These are phyloP conservation scores for Pythium aristosporum DNA, from an alignment of 352 stramenopile species.

Conservation along the genomic window DNA sequence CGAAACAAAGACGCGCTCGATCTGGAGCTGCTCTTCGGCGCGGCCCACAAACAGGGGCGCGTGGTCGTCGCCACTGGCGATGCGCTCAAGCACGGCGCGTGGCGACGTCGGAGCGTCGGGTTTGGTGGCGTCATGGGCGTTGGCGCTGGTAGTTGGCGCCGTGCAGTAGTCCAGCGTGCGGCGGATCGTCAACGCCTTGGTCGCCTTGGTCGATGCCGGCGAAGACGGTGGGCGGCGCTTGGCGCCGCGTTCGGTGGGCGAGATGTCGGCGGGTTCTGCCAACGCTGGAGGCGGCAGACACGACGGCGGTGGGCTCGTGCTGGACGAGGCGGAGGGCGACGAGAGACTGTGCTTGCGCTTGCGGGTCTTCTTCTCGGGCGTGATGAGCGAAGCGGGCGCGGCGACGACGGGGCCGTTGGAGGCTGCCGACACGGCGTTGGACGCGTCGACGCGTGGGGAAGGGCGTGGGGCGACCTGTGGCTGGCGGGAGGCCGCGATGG, in stretches of 20 bases:
- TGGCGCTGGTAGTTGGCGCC: background rate
- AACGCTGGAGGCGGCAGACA: background rate
- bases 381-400: background rate
- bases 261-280: slow-evolving; percentile 10
- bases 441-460: background rate
- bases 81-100: slow-evolving; percentile 9
- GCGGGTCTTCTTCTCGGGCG: slow-evolving; percentile 15
- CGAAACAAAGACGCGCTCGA: slow-evolving; percentile 29
- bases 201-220: background rate
- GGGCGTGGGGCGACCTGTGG: background rate
- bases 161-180: slow-evolving; percentile 27
- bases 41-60: slow-evolving; percentile 36
- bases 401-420: background rate
- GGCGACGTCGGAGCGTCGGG: slow-evolving; percentile 17
- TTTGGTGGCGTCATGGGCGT: background rate
- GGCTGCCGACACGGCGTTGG: slow-evolving; percentile 3
- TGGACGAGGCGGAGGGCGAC: background rate
- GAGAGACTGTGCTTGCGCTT: slow-evolving; percentile 15
- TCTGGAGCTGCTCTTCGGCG: slow-evolving; percentile 34
- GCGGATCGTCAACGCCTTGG: slow-evolving; percentile 15
- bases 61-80: background rate
- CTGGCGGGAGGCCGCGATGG: slow-evolving; percentile 17
- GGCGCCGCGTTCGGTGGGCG: slow-evolving; percentile 10
- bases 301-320: background rate
- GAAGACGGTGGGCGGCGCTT: slow-evolving; percentile 1